Percentiles rank a stretch among this genome's conserved stretches.
Evolutionary conservation across 805 yeast species (phyloP).

Genomic region (Nakazawaea sp.): DNA sequence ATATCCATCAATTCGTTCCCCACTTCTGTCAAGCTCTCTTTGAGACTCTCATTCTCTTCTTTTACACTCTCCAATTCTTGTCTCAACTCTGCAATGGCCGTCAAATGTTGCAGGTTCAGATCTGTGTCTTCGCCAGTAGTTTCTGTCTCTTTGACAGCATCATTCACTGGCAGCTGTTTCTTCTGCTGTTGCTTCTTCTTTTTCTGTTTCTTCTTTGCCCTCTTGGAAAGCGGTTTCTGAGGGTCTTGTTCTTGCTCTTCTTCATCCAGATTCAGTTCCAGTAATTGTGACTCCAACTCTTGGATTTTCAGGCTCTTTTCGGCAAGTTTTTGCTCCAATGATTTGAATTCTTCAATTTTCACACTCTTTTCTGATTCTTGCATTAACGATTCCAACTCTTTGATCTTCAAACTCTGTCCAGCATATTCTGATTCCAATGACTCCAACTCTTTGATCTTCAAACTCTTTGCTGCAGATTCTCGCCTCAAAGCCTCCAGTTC

Average conservation of each 20-base stretch:
- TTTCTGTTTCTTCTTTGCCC: conserved; percentile 15
- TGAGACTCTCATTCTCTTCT: conserved; percentile 62
- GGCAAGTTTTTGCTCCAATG: background rate
- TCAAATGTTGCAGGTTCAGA: background rate
- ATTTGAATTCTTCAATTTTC: background rate
- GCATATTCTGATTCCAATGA: background rate
- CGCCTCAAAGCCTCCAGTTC: background rate
- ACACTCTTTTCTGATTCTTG: background rate
- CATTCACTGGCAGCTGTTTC: conserved; percentile 3
- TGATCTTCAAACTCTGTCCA: background rate
- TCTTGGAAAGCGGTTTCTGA: conserved; percentile 10
- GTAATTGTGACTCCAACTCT: too few relatives aligned
- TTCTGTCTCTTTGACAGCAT: conserved; percentile 16
- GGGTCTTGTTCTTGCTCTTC: conserved; percentile 7
- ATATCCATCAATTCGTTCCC: conserved; percentile 71
- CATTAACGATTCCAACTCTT: background rate
- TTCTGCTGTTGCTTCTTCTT: conserved; percentile 11
- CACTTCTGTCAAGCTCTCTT: conserved; percentile 69
- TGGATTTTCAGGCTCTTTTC: too few relatives aligned
- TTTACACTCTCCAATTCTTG: conserved; percentile 29
- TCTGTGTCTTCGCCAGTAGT: conserved; percentile 2
- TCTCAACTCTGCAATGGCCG: conserved; percentile 3
- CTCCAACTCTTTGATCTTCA: background rate
- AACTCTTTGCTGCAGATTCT: too few relatives aligned
- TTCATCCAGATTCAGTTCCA: conserved; percentile 12